Percentiles rank a stretch among this genome's conserved stretches.
Conservation (phyloP, 2,329 filamentous ascomycete genomes). For the Sporothrix luriei region DNA sequence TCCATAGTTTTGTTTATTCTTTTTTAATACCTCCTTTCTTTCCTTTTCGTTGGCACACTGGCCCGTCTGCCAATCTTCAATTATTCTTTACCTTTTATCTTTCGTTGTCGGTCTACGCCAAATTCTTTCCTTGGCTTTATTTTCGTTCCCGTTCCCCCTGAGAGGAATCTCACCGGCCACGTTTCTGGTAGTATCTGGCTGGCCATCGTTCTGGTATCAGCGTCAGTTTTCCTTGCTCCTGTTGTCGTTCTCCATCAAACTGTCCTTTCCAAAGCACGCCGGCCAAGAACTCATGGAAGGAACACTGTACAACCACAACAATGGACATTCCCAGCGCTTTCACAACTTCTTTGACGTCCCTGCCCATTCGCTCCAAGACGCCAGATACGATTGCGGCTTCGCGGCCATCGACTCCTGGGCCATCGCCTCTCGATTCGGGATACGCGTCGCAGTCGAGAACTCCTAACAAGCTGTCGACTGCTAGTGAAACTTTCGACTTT, state of each 20-base stretch:
- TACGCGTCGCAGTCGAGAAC: constrained; percentile 34
- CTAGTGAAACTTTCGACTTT: background rate
- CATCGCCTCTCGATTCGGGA: constrained; percentile 34
- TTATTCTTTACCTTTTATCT: background rate
- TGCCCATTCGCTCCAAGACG: constrained; percentile 16
- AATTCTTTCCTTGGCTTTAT: background rate
- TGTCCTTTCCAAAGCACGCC: background rate
- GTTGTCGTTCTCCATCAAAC: background rate
- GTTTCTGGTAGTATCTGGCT: background rate
- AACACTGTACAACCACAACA: background rate
- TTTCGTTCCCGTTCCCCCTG: background rate
- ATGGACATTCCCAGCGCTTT: constrained; percentile 21
- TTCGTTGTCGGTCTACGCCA: background rate
- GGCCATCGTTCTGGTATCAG: background rate
- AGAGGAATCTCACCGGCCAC: background rate
- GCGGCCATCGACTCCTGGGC: background rate
- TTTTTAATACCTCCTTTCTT: background rate
- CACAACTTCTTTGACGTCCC: background rate
- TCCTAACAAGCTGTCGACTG: constrained; percentile 15
- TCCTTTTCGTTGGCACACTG: background rate
- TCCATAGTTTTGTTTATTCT: constrained; percentile 11
- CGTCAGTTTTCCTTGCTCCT: background rate
- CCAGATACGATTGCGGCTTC: background rate
- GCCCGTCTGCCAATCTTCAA: background rate
- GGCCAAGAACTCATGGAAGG: background rate